Conservation (phyloP, 768 basidiomycete species). For the Auriscalpium orientale region DNA sequence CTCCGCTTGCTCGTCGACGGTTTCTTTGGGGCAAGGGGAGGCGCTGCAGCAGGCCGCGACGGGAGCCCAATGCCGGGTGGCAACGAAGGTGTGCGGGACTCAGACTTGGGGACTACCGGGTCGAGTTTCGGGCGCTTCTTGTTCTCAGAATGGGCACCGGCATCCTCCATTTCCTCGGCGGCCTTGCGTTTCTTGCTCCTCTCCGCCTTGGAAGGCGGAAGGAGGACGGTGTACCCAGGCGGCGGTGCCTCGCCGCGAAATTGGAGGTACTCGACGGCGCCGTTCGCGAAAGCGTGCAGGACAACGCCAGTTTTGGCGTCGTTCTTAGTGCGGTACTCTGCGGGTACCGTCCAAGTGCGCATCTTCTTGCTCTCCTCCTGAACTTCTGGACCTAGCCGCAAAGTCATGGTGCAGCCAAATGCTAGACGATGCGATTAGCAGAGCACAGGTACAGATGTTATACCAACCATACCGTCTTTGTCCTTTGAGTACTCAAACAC, state of each 20-base stretch:
- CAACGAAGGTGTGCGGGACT: not conserved
- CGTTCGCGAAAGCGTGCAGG: constrained; percentile 43
- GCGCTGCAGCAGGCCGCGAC: not conserved
- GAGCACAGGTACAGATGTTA: not conserved
- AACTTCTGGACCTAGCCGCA: constrained; percentile 27
- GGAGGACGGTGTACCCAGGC: constrained; percentile 18
- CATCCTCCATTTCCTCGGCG: not conserved
- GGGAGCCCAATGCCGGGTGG: not conserved
- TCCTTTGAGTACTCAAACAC: constrained; percentile 36
- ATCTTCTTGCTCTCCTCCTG: constrained; percentile 26
- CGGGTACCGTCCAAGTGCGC: constrained; percentile 38
- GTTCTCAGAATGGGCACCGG: not conserved
- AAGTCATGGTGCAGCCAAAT: constrained; percentile 43
- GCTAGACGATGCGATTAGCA: constrained; percentile 28
- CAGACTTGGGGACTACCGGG: not conserved
- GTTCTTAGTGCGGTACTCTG: constrained; percentile 46
- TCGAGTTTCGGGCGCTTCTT: not conserved
- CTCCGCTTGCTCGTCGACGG: too few species aligned
- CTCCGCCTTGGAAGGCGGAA: constrained; percentile 1
- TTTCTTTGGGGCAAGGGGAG: too few species aligned
- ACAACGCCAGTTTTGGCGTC: constrained; percentile 58
- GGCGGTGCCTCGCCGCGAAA: constrained; percentile 35
- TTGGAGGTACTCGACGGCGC: constrained; percentile 53
- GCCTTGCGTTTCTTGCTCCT: constrained; percentile 3
- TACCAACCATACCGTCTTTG: constrained; percentile 40